Evolutionary conservation across 2,329 filamentous ascomycete species (phyloP), one percentile per base, ranked within the genome.

Genomic region (Amauroascus niger): DNA sequence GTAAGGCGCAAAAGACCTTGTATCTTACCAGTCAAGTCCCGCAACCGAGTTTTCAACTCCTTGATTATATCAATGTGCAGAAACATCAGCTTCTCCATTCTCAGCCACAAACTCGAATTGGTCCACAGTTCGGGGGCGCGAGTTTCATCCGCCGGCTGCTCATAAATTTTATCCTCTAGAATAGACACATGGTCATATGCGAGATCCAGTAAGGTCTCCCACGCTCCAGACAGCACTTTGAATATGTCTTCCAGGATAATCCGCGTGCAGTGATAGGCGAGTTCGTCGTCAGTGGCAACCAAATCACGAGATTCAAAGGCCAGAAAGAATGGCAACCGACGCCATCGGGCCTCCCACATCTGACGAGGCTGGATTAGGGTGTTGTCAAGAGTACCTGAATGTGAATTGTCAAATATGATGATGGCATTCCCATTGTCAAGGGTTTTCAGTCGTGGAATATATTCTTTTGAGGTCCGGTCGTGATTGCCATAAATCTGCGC

Each of bases 341-440:
- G 69, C 76, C 77, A 79, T n/a, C 72, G 68, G n/a, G 68, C 68
- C 61, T 79, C 77, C 46, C 75, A 71, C 54, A 77, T 72, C 43
- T 74, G 69, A 13, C 76, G 68, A 2, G 76, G 75, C 1, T 72
- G 66, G 18, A 79, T 72, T 8, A 79, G 57, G 1, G 76, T 79
- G 57, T 79, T 74, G 35, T 74, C 68, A 24, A 75, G 71, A 9
- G 67, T 69, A 16, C 69, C 67, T 1, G 73, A 73, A 26, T 75
- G 70, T 0, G 74, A 74, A 46, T 74, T 72, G 56, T 79, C 76
- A 55, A 79, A 78, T 26, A 79, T 64, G 52, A 79, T 76, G 53
- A 79, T 74, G 0, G 74, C 75, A 55, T 70, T 74, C 18, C 70
- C 70, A 46, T 77, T 77, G 55, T 79, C 77, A 3, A 76, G 68